These are phyloP conservation scores for Trichosporon sp. DNA, from an alignment of 1,284 basidiomycete species.

Conservation along the genomic window DNA sequence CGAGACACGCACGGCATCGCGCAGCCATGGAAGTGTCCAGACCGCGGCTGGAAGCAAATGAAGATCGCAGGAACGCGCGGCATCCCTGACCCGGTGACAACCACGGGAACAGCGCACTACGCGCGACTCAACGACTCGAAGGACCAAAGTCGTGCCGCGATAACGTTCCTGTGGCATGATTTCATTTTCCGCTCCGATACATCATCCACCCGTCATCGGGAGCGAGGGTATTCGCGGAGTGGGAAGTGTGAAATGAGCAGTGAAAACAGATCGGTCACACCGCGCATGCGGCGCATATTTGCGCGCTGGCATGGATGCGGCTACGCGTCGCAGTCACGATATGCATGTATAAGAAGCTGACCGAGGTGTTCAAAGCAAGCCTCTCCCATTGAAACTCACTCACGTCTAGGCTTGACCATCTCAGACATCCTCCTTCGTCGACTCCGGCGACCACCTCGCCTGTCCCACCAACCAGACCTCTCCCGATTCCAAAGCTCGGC, in stretches of 20 bases:
- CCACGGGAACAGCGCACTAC: no score
- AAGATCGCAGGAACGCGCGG: background rate
- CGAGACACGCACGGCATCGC: background rate
- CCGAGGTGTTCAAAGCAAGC: background rate
- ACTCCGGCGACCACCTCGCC: no score
- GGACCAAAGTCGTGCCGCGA: background rate
- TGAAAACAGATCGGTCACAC: no score
- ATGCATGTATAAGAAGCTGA: background rate
- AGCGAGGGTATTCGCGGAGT: no score
- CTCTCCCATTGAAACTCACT: no score
- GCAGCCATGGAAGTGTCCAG: background rate
- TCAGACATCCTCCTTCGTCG: no score
- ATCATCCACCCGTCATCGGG: background rate
- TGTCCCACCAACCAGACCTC: no score
- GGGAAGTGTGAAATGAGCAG: no score
- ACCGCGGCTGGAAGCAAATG: background rate
- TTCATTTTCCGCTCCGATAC: background rate
- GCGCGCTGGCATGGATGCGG: background rate
- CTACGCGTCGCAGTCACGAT: background rate
- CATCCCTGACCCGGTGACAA: background rate
- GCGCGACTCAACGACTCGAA: background rate
- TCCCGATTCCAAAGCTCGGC: no score
- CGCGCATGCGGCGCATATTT: no score
- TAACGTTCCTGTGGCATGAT: background rate
- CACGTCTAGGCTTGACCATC: no score